phyloP scores from a whole-genome alignment of 2,329 filamentous ascomycete species.

The Tolypocladium endophyticum region DNA sequence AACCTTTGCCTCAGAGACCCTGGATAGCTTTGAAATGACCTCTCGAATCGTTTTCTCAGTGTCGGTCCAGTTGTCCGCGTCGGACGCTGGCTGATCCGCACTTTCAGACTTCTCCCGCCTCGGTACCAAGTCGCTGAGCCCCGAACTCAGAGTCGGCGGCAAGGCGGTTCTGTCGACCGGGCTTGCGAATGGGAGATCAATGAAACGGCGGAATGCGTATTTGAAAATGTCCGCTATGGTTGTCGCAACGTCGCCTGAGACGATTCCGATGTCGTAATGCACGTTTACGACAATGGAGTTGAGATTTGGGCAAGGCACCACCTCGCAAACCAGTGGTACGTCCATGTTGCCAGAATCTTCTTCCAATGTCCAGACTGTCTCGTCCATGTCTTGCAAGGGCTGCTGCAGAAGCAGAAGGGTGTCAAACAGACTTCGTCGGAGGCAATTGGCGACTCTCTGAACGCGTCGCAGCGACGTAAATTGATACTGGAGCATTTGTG shows the following conservation, averaged over 20 bases:
- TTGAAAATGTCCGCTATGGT: conserved; percentile 20
- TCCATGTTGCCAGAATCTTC: conserved; percentile 58
- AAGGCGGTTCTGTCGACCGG: conserved; percentile 10
- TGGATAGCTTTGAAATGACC: conserved; percentile 49
- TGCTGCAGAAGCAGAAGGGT: conserved; percentile 72
- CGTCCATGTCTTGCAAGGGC: conserved; percentile 43
- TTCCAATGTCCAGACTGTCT: conserved; percentile 43
- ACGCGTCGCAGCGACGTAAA: conserved; percentile 65
- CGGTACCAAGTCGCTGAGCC: conserved; percentile 11
- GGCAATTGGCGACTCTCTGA: conserved; percentile 37
- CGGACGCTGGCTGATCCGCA: conserved; percentile 4
- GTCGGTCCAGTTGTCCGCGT: conserved; percentile 32
- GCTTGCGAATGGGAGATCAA: conserved; percentile 16
- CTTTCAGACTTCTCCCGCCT: conserved; percentile 9
- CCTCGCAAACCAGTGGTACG: conserved; percentile 65
- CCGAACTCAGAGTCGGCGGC: conserved; percentile 8
- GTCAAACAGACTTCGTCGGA: conserved; percentile 57
- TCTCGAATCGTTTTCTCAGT: conserved; percentile 42
- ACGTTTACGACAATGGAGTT: conserved; percentile 49
- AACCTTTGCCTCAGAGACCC: conserved; percentile 39
- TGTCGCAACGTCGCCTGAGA: conserved; percentile 15
- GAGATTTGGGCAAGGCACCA: conserved; percentile 43
- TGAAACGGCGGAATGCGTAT: conserved; percentile 12
- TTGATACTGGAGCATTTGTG: conserved; percentile 55
- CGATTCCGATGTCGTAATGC: conserved; percentile 45